These are phyloP conservation scores for Onygenales sp. DNA, from an alignment of 2,329 filamentous ascomycete genomes.

Conservation along the genomic window DNA sequence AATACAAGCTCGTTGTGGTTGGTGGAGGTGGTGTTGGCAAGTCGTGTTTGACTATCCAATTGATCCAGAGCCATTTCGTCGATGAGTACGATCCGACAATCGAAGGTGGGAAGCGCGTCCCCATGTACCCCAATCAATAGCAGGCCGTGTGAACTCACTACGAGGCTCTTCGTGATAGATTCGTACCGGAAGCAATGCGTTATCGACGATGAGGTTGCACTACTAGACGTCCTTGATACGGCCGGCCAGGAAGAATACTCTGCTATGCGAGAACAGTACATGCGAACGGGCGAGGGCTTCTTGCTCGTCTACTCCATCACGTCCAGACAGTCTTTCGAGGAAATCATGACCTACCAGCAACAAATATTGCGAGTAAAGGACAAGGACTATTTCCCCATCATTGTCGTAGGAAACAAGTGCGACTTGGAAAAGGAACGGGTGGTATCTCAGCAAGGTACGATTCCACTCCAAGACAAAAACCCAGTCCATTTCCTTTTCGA, in stretches of 20 bases:
- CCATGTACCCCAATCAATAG: slow-evolving; percentile 24
- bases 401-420: slow-evolving; percentile 98
- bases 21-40: slow-evolving; percentile 98
- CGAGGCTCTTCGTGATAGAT: slow-evolving; percentile 47
- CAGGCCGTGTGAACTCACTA: background rate
- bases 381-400: slow-evolving; percentile 99
- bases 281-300: slow-evolving; percentile 97
- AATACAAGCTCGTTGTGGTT: slow-evolving; percentile 95
- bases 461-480: slow-evolving; percentile 4
- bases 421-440: slow-evolving; percentile 90
- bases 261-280: slow-evolving; percentile 99
- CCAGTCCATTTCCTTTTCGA: background rate
- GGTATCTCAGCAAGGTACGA: slow-evolving; percentile 81
- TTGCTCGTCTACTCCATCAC: slow-evolving; percentile 97
- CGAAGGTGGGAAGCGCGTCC: slow-evolving; percentile 53
- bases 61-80: slow-evolving; percentile 93
- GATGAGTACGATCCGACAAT: slow-evolving; percentile 99
- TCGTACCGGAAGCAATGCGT: slow-evolving; percentile 99
- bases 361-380: slow-evolving; percentile 98
- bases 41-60: slow-evolving; percentile 96
- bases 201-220: slow-evolving; percentile 94
- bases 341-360: slow-evolving; percentile 97
- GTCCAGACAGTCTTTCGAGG: slow-evolving; percentile 92
- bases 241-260: slow-evolving; percentile 99
- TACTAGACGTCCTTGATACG: slow-evolving; percentile 96